These are phyloP conservation scores for Areca catechu DNA, from an alignment of 176 grass and related monocot species.

Conservation along the genomic window DNA sequence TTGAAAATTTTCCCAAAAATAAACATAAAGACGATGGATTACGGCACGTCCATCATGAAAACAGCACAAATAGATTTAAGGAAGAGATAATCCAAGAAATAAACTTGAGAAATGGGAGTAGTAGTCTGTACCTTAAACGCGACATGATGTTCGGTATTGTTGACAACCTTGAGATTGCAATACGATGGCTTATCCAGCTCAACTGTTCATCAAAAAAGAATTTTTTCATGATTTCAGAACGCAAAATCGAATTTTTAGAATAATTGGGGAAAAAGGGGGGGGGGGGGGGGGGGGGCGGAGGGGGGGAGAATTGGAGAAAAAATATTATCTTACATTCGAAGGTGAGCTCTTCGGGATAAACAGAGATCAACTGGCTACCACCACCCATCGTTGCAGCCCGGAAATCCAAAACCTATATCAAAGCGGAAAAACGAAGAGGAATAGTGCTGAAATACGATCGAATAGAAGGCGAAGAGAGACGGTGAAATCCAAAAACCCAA, in stretches of 20 bases:
- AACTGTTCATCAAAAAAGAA: constrained; percentile 42
- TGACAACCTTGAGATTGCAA: constrained; percentile 96
- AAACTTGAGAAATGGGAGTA: not conserved
- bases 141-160: constrained; percentile 94
- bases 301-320: constrained; percentile 3
- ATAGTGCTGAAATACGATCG: too few species aligned
- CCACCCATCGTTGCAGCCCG: constrained; percentile 53
- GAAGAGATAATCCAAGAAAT: not conserved
- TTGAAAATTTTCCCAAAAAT: too few species aligned
- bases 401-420: constrained; percentile 5
- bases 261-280: not conserved
- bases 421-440: constrained; percentile 22
- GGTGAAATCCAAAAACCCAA: too few species aligned
- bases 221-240: not conserved
- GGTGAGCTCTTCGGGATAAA: constrained; percentile 80
- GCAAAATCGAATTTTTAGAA: constrained; percentile 12
- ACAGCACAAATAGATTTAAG: not conserved
- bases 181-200: constrained; percentile 89
- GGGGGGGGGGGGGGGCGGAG: too few species aligned
- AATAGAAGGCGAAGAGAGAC: too few species aligned
- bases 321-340: constrained; percentile 56
- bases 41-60: too few species aligned
- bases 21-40: too few species aligned
- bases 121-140: constrained; percentile 69
- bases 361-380: constrained; percentile 62